Evolutionary conservation across 495 filamentous ascomycete genomes (phyloP), one percentile per base, ranked within the genome.

Genomic region (Podospora pseudopauciseta): DNA sequence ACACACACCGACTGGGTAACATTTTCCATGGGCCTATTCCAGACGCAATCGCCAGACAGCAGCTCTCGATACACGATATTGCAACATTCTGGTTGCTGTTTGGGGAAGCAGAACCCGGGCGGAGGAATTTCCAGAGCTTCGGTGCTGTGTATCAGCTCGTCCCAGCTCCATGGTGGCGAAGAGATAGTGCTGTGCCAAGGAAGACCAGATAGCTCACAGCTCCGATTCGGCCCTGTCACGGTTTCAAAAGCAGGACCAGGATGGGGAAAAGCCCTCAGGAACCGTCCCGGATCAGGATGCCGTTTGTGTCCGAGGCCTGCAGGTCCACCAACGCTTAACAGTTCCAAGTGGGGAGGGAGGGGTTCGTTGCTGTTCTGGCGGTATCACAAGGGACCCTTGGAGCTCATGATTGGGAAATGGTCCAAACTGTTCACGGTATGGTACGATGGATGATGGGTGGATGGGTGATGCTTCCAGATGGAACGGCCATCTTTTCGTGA

Each of bases 271-370:
- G 53, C 23, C 63, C 64, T 66, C 67, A 65, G 11, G 28, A 57
- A 18, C 19, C 32, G 59, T 60, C 56, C 68, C 62, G 54, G 65
- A 57, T 66, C 64, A 70, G 18, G 68, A 60, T 60, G 68, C 68
- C 68, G 61, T 64, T 65, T 49, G 65, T 67, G 68, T 67, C 61
- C 64, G 68, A 67, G 65, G 64, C 62, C 49, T 30, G 56, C 32
- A 65, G 60, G 18, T 65, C 68, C 65, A 65, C 68, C 68, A 34
- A 56, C 55, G 11, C 19, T 65, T 28, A 63, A 64, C 68, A 44
- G 64, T 18, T 44, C 64, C 63, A 65, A 60, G 44, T 61, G 34
- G 57, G 65, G 63, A 58, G 55, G 39, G 34, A 55, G 57, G 68
- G 68, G 13, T 53, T 63, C 13, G 60, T 63, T 64, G 27, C 59